These are phyloP conservation scores for Pythium utonaiense DNA, from an alignment of 352 stramenopile genomes.

Conservation along the genomic window DNA sequence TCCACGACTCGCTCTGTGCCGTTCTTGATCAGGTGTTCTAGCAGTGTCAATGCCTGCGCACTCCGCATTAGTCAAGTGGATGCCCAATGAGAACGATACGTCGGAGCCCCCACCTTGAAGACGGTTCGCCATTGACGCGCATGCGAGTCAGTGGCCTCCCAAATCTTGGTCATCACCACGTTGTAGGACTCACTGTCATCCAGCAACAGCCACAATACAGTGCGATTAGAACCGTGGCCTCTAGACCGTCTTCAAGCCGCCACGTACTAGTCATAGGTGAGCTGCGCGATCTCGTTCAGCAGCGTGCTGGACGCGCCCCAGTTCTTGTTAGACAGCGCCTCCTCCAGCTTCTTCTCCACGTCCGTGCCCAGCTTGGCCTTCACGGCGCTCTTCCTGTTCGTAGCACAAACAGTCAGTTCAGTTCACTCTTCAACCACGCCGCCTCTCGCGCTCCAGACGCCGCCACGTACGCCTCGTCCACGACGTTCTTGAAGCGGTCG, in stretches of 20 bases:
- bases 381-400: constrained; percentile 72
- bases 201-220: constrained; percentile 13
- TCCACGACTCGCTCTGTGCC: constrained; percentile 97
- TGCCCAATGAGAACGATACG: background rate
- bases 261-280: constrained; percentile 94
- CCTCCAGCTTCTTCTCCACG: constrained; percentile 86
- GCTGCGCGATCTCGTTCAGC: constrained; percentile 97
- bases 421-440: background rate
- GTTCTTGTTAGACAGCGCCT: constrained; percentile 99
- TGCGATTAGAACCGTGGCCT: too few species aligned
- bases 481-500: constrained; percentile 84
- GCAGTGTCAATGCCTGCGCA: constrained; percentile 77
- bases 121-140: constrained; percentile 94
- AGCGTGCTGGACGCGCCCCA: constrained; percentile 97
- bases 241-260: background rate
- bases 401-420: background rate
- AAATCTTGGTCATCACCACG: constrained; percentile 93
- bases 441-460: background rate
- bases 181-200: constrained; percentile 86
- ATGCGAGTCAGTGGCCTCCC: constrained; percentile 90
- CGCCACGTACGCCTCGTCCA: constrained; percentile 86
- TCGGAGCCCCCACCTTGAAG: constrained; percentile 84
- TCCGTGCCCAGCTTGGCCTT: constrained; percentile 87
- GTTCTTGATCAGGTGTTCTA: constrained; percentile 99
- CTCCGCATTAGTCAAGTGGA: background rate